These are phyloP conservation scores for Linum usitatissimum DNA, from an alignment of 345 rosid species.

Conservation along the genomic window DNA sequence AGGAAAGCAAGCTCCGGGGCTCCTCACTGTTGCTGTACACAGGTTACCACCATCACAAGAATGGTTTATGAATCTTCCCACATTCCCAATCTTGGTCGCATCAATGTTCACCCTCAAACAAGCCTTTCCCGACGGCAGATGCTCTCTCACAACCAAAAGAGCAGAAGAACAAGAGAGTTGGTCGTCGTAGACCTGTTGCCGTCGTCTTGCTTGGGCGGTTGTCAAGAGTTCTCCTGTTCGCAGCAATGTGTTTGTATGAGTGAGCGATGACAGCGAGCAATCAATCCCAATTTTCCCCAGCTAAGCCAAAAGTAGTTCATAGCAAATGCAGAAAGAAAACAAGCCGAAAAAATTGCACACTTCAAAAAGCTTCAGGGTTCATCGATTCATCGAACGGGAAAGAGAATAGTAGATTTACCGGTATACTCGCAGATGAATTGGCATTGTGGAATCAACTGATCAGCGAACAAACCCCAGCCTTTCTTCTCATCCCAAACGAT, in stretches of 20 bases:
- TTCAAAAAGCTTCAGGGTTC: neutral
- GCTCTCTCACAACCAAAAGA: slow-evolving; percentile 80
- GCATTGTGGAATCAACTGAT: slow-evolving; percentile 49
- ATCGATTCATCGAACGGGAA: neutral
- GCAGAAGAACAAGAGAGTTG: slow-evolving; percentile 39
- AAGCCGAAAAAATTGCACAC: neutral
- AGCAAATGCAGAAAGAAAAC: neutral
- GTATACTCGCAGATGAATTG: slow-evolving; percentile 84
- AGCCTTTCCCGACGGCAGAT: slow-evolving; percentile 77
- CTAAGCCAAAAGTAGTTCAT: neutral
- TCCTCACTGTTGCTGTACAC: slow-evolving; percentile 45
- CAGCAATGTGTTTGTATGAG: neutral
- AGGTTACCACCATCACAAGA: slow-evolving; percentile 88
- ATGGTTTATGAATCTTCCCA: slow-evolving; percentile 62
- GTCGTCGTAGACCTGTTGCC: slow-evolving; percentile 65
- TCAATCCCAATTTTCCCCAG: neutral
- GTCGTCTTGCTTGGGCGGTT: slow-evolving; percentile 57
- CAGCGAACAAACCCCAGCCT: slow-evolving; percentile 77
- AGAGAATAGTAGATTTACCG: slow-evolving; percentile 26
- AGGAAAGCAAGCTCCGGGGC: slow-evolving; percentile 50
- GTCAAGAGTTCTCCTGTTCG: slow-evolving; percentile 64
- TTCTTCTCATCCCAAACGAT: slow-evolving; percentile 46
- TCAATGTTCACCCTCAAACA: slow-evolving; percentile 79
- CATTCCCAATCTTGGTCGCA: slow-evolving; percentile 67
- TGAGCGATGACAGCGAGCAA: neutral